Conservation (phyloP, 129 eudicot species). For the Tanacetum coccineum region DNA sequence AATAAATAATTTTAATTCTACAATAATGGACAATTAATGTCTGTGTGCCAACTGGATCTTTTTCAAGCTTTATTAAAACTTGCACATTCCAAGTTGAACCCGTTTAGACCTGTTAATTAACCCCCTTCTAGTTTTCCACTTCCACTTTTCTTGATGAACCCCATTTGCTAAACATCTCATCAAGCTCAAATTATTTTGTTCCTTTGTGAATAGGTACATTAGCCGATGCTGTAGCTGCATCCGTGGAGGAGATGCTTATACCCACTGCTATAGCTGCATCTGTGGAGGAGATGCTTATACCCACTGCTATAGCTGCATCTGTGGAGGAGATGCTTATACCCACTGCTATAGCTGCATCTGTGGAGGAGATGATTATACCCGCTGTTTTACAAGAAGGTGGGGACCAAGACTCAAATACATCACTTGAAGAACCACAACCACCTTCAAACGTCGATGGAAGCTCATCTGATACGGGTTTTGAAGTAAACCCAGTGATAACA, state of each 20-base stretch:
- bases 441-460: slow-evolving; percentile 20
- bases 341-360: not conserved
- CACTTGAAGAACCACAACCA: slow-evolving; percentile 17
- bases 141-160: slow-evolving; percentile 6
- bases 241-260: not conserved
- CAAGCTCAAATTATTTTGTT: not conserved
- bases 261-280: slow-evolving; percentile 16
- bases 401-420: slow-evolving; percentile 16
- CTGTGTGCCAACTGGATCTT: not conserved
- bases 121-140: not conserved
- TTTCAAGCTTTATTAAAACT: too few relatives aligned
- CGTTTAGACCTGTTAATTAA: not conserved
- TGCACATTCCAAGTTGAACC: not conserved
- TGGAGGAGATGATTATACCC: not conserved
- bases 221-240: slow-evolving; percentile 14
- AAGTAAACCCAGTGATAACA: slow-evolving; percentile 10
- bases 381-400: slow-evolving; percentile 12
- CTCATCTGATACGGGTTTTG: slow-evolving; percentile 12
- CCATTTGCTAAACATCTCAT: slow-evolving; percentile 6
- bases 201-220: slow-evolving; percentile 19
- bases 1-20: not conserved
- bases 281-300: not conserved
- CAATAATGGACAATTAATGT: not conserved
- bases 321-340: not conserved
- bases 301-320: too few relatives aligned